Base-by-base conservation (phyloP, 2,329 filamentous ascomycete genomes). In the Cladosporium sp. region DNA sequence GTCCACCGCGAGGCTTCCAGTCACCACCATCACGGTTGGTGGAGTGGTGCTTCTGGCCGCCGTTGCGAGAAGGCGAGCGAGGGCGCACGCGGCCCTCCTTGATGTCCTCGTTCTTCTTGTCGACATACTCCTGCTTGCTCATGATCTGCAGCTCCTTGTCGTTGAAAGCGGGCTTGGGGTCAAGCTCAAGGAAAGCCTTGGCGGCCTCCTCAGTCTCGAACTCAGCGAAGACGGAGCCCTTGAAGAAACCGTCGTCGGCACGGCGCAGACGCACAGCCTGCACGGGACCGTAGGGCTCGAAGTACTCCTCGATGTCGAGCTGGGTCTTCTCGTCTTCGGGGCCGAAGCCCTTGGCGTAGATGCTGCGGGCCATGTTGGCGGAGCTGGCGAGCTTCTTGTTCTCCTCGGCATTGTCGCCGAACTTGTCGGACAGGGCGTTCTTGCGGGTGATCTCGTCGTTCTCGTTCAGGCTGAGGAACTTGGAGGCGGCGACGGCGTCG, bases 291-390 rank as follows among this genome's bases (percentile, higher is more conserved):
- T 86, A 92, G 60, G 87, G 83, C 58, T 86, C 82, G 74, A 97
- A 96, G 80, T 96, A 97, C 61, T 86, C 86, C 79, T 99, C 94
- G 59, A 99, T 88, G 64, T 97, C 91, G 73, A 96, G 91, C 75
- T 97, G 94, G 28, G 92, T 93, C 61, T 85, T 87, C 11, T 88
- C 82, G n/a, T 83, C 81, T 76, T 96, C 92, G 45, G 88, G 84
- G 45, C 92, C 92, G 69, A 99, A 99, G 51, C 92, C 93, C 81
- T 97, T 99, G 67, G 84, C 91, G 74, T 99, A 99, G 71, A 96
- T 84, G 68, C 87, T 93, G 60, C 87, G 82, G 60, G 84, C 82
- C 74, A 92, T 87, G 59, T 84, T 80, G 75, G 86, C 84, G 72
- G 85, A 82, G 68, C 86, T 84, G 65, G 83, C 80, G 28, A 81